Conservation (phyloP, 768 basidiomycete species). For the Hebeloma cylindrosporum region DNA sequence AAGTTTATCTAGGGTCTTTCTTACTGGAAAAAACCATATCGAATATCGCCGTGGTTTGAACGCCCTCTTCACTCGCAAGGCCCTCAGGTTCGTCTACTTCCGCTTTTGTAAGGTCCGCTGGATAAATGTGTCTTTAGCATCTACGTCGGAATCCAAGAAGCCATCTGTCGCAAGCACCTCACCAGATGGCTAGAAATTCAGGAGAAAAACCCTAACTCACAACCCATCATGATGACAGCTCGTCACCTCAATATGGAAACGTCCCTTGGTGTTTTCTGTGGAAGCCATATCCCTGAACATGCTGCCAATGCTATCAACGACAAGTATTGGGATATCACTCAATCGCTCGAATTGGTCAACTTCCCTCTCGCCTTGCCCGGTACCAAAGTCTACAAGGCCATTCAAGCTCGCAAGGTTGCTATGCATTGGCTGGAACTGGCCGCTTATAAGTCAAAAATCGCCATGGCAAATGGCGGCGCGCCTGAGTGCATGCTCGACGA, state of each 20-base stretch:
- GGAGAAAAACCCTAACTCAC: slow-evolving; percentile 45
- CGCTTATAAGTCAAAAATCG: slow-evolving; percentile 73
- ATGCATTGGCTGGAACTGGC: slow-evolving; percentile 80
- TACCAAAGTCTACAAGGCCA: slow-evolving; percentile 93
- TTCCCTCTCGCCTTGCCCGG: slow-evolving; percentile 95
- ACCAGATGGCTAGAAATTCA: slow-evolving; percentile 66
- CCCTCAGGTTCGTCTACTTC: slow-evolving; percentile 64
- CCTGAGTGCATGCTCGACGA: slow-evolving; percentile 91
- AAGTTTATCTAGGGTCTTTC: slow-evolving; percentile 76
- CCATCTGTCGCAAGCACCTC: slow-evolving; percentile 76
- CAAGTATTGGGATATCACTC: slow-evolving; percentile 95
- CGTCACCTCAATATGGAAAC: slow-evolving; percentile 97
- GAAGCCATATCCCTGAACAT: slow-evolving; percentile 80
- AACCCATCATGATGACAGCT: slow-evolving; percentile 85
- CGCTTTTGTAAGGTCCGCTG: slow-evolving; percentile 3
- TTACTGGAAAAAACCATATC: slow-evolving; percentile 90
- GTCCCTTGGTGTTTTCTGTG: slow-evolving; percentile 94
- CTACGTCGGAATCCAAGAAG: slow-evolving; percentile 83
- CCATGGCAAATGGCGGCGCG: slow-evolving; percentile 77
- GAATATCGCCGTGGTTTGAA: slow-evolving; percentile 93
- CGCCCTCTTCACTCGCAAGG: slow-evolving; percentile 89
- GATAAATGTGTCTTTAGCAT: slow-evolving; percentile 45
- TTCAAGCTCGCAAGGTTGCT: slow-evolving; percentile 85
- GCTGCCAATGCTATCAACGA: slow-evolving; percentile 81
- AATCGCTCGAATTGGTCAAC: slow-evolving; percentile 96